Evolutionary conservation across 2,329 filamentous ascomycete genomes (phyloP), one percentile per base, ranked within the genome.

Genomic region (Cryphonectria parasitica): DNA sequence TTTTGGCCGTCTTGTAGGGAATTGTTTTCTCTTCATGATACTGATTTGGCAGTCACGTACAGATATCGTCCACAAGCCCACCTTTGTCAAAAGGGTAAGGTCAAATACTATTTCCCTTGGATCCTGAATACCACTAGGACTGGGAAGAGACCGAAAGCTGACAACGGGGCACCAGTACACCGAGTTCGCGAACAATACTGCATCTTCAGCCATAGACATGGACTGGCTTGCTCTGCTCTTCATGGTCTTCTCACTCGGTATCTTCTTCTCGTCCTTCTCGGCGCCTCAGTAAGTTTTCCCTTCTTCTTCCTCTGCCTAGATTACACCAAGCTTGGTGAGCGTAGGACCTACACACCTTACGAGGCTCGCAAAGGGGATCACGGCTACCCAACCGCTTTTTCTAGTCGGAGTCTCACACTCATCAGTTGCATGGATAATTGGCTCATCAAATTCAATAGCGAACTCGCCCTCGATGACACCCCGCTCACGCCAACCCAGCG

Each of bases 41-140:
- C 54, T 45, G 15, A 67, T 75, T 13, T 39, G 67, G 76, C 69
- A 5, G 25, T 22, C 39, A 58, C 39, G 88, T 86, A 86, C 70
- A 88, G 86, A 86, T 70, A 81, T 86, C 10, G 75, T 88, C 36
- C 88, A 89, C 72, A 81, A 82, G 17, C 87, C 87, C 25, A 85
- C 82, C 0, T 88, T 88, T 68, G 80, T 82, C 22, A 84, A 79
- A 74, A 77, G 80, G 36, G 83, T 83, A 76, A 76, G 72, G 79
- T 76, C n/a, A 22, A 11, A 11, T 19, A n/a, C 54, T 31, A 11
- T 49, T 22, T 36, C 61, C 64, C 8, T 39, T 10, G 36, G 2
- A 11, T 10, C 31, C 22, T 2, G 41, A 54, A 4, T 60, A 67
- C 73, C 62, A 74, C 19, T 8, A 0, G 11, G 3, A 25, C 11